Conservation (phyloP, 768 basidiomycete genomes). For the Rubroboletus pulcherrimus region DNA sequence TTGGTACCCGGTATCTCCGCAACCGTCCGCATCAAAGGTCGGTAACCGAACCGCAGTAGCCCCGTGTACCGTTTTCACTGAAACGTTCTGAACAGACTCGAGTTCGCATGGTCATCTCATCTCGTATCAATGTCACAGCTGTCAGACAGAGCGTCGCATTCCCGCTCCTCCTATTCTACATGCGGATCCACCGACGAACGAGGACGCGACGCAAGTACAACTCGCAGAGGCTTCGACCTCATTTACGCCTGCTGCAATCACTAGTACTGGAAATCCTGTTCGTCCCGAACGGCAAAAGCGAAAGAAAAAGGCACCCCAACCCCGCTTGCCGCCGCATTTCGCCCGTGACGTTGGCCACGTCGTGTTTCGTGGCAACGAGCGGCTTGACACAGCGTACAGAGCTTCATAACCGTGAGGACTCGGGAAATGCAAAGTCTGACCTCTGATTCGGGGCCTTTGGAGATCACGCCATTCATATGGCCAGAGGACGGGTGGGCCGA, state of each 20-base stretch:
- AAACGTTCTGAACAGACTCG: slow-evolving; percentile 34
- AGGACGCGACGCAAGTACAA: background rate
- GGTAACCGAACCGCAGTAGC: slow-evolving; percentile 11
- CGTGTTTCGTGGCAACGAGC: slow-evolving; percentile 62
- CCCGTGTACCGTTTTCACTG: slow-evolving; percentile 1
- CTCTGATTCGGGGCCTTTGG: background rate
- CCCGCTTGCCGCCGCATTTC: slow-evolving; percentile 58
- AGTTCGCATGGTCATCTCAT: slow-evolving; percentile 51
- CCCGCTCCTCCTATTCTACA: slow-evolving; percentile 55
- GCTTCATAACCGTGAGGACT: background rate
- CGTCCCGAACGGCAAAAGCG: slow-evolving; percentile 1
- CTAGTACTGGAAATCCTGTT: background rate
- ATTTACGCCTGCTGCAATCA: background rate
- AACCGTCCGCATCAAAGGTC: slow-evolving; percentile 62
- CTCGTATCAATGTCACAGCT: slow-evolving; percentile 56
- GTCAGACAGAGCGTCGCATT: slow-evolving; percentile 56
- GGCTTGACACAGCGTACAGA: slow-evolving; percentile 20
- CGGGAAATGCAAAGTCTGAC: background rate
- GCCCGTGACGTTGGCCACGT: slow-evolving; percentile 62
- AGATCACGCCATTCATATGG: background rate
- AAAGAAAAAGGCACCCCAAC: slow-evolving; percentile 21
- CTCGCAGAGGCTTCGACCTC: background rate
- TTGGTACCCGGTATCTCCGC: slow-evolving; percentile 68
- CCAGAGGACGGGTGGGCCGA: background rate
- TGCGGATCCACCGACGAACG: background rate